Conservation (phyloP, 257 asterid genomes). For the Galeopsis tetrahit region DNA sequence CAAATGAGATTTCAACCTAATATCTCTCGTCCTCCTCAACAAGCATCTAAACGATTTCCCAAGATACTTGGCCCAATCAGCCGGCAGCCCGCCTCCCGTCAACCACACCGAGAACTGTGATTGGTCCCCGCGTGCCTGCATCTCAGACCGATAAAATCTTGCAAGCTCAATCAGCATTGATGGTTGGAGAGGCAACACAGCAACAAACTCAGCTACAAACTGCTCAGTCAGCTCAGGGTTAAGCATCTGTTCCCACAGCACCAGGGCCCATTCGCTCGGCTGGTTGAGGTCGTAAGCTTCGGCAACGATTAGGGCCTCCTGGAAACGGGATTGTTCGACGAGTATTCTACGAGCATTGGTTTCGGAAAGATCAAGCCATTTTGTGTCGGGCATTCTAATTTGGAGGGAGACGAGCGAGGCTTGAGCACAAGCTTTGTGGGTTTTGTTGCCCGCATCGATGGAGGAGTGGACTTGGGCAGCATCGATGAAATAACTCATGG, state of each 20-base stretch:
- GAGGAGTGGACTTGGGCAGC: conserved; percentile 98
- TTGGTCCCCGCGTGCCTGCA: conserved; percentile 95
- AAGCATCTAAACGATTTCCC: conserved; percentile 88
- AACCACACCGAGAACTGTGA: conserved; percentile 95
- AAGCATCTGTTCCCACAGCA: conserved; percentile 98
- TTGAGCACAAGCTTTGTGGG: conserved; percentile 86
- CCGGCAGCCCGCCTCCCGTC: conserved; percentile 90
- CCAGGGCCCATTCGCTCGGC: conserved; percentile 97
- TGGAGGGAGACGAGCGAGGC: conserved; percentile 95
- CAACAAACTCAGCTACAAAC: conserved; percentile 90
- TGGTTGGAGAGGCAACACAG: conserved; percentile 91
- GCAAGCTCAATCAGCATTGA: conserved; percentile 96
- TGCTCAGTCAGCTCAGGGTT: conserved; percentile 89
- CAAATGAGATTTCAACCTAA: conserved; percentile 69
- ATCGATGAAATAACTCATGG: conserved; percentile 85
- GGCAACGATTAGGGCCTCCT: conserved; percentile 93
- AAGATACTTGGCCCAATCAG: conserved; percentile 90
- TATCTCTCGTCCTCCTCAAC: conserved; percentile 78
- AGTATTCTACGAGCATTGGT: conserved; percentile 87
- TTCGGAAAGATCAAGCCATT: conserved; percentile 84
- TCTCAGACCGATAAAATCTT: conserved; percentile 83
- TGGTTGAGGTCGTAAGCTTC: conserved; percentile 97
- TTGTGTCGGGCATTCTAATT: conserved; percentile 94
- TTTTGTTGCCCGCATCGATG: conserved; percentile 90
- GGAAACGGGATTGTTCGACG: conserved; percentile 90